Base-by-base conservation (phyloP, 2,329 filamentous ascomycete genomes). In the Botrytis galanthina region DNA sequence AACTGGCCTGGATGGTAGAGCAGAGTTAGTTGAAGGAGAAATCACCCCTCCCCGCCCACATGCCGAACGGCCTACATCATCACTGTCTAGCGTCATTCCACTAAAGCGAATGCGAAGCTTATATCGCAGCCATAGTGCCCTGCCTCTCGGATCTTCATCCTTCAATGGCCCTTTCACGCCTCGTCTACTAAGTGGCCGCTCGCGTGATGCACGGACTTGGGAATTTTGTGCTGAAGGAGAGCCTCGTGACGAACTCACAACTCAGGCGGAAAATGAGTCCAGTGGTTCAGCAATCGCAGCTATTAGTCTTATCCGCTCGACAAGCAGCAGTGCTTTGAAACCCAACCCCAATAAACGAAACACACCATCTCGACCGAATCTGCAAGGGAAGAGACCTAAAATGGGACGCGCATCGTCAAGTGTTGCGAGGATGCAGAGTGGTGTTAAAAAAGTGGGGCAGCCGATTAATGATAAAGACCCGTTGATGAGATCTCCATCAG, bases 191-290 rank as follows among this genome's bases (percentile, higher is more conserved):
- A 90, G 91, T 73, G 93, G 93, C 72, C 89, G 95, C 73, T 97
- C 95, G 73, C 90, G 93, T 72, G 93, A 98, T 81, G 93, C 94
- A 29, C 90, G 94, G 69, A 93, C 92, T 10, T 98, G 95, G 95
- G 93, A 97, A 80, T 94, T 94, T 73, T 95, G 93, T 84, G 95
- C 93, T 79, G 93, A 97, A 80, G 90, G 91, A 12, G 93, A 96
- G 77, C 86, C 88, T 70, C 90, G 92, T 61, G 93, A 94, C 79
- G 92, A 94, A 77, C 84, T 97, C 72, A 94, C 91, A 35, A 88
- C 89, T n/a, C 92, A 93, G 77, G 92, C 93, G 16, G 92, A 95
- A 82, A 90, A 93, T 77, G 93, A 97, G 80, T 89, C 89, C 12
- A 93, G 87, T 77, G 93, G 93, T 35, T 95, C 92, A 60, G 93